Evolutionary conservation across 2,329 filamentous ascomycete species (phyloP).

Genomic region (Dothideomycetes sp.): DNA sequence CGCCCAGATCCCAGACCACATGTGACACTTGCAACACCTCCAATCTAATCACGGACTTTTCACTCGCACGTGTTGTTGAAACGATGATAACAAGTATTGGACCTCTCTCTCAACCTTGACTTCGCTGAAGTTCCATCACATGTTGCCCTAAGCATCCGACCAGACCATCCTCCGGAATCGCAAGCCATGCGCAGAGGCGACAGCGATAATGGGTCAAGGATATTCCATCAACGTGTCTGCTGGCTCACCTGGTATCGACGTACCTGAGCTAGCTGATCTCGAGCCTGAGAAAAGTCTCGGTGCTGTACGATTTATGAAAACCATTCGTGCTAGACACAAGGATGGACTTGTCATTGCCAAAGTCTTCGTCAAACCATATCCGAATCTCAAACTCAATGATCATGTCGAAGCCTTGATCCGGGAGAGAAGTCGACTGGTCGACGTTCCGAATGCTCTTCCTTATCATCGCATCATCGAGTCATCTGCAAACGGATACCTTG

Average conservation of each 20-base stretch:
- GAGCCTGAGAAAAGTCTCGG: conserved; percentile 89
- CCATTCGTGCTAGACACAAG: conserved; percentile 78
- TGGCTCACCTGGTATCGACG: conserved; percentile 86
- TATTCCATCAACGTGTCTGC: conserved; percentile 90
- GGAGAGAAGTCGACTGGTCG: conserved; percentile 67
- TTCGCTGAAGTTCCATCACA: too few species aligned
- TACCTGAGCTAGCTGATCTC: conserved; percentile 82
- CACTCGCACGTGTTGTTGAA: too few species aligned
- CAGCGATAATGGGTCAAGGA: conserved; percentile 75
- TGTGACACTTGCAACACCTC: conserved; percentile 4
- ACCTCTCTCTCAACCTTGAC: too few species aligned
- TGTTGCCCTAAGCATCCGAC: too few species aligned
- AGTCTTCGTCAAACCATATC: conserved; percentile 79
- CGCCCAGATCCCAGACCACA: conserved; percentile 3
- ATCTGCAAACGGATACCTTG: conserved; percentile 80
- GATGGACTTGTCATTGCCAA: conserved; percentile 91
- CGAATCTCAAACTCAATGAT: conserved; percentile 31
- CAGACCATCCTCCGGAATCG: not conserved
- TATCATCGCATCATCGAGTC: conserved; percentile 92
- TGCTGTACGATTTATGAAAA: conserved; percentile 92
- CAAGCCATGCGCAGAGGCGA: conserved; percentile 9
- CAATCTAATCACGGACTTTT: too few species aligned
- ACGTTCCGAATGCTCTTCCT: conserved; percentile 81
- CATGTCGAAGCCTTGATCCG: conserved; percentile 8
- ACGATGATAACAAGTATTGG: too few species aligned